Base-by-base conservation (phyloP, 805 yeast species). In the Kregervanrija fluxuum region DNA sequence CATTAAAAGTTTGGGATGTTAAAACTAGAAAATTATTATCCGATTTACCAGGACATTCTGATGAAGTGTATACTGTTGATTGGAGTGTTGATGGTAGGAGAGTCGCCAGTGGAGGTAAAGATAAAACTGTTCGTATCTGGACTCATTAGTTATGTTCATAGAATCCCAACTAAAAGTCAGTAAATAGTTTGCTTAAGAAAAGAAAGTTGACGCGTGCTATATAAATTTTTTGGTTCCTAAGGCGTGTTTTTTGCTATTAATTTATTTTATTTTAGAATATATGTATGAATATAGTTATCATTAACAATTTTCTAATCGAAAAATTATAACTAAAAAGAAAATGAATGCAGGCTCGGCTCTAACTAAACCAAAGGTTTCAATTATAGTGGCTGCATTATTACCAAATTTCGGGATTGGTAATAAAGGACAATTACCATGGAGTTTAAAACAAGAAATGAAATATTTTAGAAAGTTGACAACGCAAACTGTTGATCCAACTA, bases 71-170 rank as follows among this genome's bases (percentile, higher is more conserved):
- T 61, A 95, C 97, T 0, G 96, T 93, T 4, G 99, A 93, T 57
- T 93, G 99, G 99, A 86, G 96, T 69, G 79, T 84, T 45, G 99
- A 93, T 61, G 99, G 99, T 38, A 77, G 77, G 52, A 74, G 82
- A 53, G 98, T 93, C 11, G 95, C 91, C n/a, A 86, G 96, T 61
- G 99, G 98, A 15, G 98, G 99, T 42, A 90, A 89, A 60, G 99
- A 93, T 63, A 93, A 90, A 64, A 84, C 84, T 74, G 89, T 93
- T 17, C 75, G 97, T 57, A 69, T 93, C 47, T 93, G 99, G 99
- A 79, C 93, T n/a, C 87, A 82, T 59, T 82, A 59, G 53, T 43
- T 33, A 11, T 17, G 30, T 16, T 28, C 22, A 16, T 30, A 45
- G 15, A 17, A 43, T 15, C 17, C 12, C 5, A 35, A 3, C 2